phyloP scores from a whole-genome alignment of 176 grass and related monocot species.

The Rhynchospora pubera region DNA sequence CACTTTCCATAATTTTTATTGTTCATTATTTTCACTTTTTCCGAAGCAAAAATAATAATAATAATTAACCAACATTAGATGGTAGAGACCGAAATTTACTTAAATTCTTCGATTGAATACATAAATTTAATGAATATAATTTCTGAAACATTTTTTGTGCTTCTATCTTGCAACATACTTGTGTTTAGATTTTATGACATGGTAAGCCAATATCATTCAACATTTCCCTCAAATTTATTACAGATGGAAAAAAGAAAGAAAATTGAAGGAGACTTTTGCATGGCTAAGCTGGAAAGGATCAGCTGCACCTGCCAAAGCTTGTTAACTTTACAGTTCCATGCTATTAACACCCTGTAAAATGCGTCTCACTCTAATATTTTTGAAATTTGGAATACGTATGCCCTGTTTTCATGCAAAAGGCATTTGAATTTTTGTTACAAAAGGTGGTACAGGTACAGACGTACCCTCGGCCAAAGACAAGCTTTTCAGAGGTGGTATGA shows the following conservation, averaged over 20 bases:
- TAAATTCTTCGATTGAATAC: no score
- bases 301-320: constrained; percentile 19
- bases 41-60: no score
- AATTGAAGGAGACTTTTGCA: constrained; percentile 8
- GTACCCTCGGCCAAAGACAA: background rate
- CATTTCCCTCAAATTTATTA: constrained; percentile 15
- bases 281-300: constrained; percentile 29
- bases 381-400: background rate
- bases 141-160: background rate
- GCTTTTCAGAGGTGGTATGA: constrained; percentile 18
- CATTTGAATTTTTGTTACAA: constrained; percentile 9
- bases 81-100: no score
- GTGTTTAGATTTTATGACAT: background rate
- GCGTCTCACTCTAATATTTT: background rate
- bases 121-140: no score
- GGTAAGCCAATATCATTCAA: constrained; percentile 1
- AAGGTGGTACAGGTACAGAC: background rate
- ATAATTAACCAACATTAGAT: no score
- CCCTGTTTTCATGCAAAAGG: constrained; percentile 12
- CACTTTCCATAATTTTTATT: no score
- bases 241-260: background rate
- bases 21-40: no score
- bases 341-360: constrained; percentile 7
- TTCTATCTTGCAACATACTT: background rate
- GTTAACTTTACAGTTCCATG: constrained; percentile 17